Percentiles rank a stretch among this genome's conserved stretches.
These are phyloP conservation scores for Daldinia vernicosa DNA, from an alignment of 495 filamentous ascomycete genomes.

Conservation along the genomic window DNA sequence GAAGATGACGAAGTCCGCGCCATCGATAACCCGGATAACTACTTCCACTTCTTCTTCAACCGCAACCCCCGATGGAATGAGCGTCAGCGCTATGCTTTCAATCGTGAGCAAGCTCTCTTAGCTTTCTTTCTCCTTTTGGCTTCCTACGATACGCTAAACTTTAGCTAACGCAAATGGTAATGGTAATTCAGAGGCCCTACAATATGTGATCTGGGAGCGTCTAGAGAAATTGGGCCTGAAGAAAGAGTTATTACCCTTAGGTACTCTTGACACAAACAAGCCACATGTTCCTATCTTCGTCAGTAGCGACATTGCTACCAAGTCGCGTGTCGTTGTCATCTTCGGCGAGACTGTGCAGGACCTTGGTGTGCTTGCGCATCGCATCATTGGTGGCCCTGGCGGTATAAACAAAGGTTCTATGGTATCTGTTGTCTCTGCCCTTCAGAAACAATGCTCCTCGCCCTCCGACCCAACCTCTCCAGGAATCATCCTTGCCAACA, in stretches of 20 bases:
- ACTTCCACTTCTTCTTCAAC: conserved; percentile 76
- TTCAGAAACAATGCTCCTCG: conserved; percentile 51
- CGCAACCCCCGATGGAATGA: conserved; percentile 77
- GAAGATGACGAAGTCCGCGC: conserved; percentile 74
- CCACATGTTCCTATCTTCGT: conserved; percentile 76
- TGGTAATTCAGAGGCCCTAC: conserved; percentile 64
- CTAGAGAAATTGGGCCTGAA: conserved; percentile 65
- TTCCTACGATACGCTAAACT: not conserved
- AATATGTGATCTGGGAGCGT: conserved; percentile 66
- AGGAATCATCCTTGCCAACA: conserved; percentile 74
- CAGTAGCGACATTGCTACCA: conserved; percentile 63
- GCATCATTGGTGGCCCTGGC: conserved; percentile 63
- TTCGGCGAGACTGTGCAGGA: conserved; percentile 76
- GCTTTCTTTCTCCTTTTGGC: not conserved
- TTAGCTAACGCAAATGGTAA: not conserved
- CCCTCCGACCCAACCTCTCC: conserved; percentile 46
- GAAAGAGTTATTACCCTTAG: conserved; percentile 67
- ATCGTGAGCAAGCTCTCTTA: conserved; percentile 58
- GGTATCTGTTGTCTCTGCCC: conserved; percentile 65
- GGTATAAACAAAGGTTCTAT: conserved; percentile 74
- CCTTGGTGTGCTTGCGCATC: conserved; percentile 77
- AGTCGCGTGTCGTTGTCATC: conserved; percentile 74
- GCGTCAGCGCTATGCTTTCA: conserved; percentile 72
- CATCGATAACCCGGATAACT: conserved; percentile 68
- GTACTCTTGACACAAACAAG: conserved; percentile 48